Conservation (phyloP, 2,329 filamentous ascomycete species). For the Trichoderma sp. region DNA sequence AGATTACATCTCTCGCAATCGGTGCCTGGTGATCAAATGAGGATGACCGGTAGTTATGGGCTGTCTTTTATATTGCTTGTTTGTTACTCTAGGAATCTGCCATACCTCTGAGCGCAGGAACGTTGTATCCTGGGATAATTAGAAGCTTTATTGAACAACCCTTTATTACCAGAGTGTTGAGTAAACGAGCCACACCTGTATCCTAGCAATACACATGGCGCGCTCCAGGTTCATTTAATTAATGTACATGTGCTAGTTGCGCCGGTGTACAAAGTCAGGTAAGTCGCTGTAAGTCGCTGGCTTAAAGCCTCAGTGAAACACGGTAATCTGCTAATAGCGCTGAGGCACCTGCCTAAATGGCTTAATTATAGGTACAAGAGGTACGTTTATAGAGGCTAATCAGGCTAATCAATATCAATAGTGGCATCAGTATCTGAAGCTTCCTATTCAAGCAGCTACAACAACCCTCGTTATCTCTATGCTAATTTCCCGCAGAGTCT, state of each 20-base stretch:
- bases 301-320: background rate
- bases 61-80: background rate
- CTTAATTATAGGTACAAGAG: background rate
- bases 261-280: background rate
- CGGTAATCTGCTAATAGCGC: background rate
- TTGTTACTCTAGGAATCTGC: background rate
- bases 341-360: conserved; percentile 17
- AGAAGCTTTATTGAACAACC: background rate
- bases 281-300: background rate
- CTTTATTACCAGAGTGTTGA: background rate
- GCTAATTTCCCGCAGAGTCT: background rate
- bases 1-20: background rate
- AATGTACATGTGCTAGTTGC: background rate
- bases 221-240: background rate
- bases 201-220: background rate
- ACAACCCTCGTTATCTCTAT: background rate
- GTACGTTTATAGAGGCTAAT: background rate
- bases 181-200: background rate
- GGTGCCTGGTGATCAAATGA: background rate
- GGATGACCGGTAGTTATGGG: too few species aligned
- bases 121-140: conserved; percentile 12
- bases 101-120: conserved; percentile 11
- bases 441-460: conserved; percentile 1
- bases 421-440: background rate
- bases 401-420: background rate